Conservation (phyloP, 2,329 filamentous ascomycete genomes). For the Colletotrichum sp. region DNA sequence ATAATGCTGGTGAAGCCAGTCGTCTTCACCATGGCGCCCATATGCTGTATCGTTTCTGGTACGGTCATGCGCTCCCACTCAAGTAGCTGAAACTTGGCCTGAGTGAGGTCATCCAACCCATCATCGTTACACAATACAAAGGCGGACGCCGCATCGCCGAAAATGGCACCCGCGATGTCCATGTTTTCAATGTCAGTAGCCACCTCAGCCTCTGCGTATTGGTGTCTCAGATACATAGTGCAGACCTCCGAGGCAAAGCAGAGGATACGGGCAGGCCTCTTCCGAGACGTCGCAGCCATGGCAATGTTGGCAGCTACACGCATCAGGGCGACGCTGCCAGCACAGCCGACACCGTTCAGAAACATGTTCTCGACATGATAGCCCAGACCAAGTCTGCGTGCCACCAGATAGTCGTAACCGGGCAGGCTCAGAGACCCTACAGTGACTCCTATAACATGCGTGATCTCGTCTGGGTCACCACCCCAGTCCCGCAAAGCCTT, state of each 20-base stretch:
- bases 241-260: conserved; percentile 29
- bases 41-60: not conserved
- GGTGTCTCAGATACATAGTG: conserved; percentile 19
- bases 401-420: conserved; percentile 40
- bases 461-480: conserved; percentile 29
- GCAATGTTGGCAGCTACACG: conserved; percentile 26
- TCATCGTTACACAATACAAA: conserved; percentile 27
- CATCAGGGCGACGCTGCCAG: conserved; percentile 37
- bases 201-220: conserved; percentile 24
- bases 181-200: conserved; percentile 20
- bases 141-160: conserved; percentile 27
- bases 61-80: conserved; percentile 1
- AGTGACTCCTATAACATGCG: conserved; percentile 40
- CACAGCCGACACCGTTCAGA: conserved; percentile 41
- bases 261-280: conserved; percentile 25
- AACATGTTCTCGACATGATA: conserved; percentile 35
- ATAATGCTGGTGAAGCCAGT: conserved; percentile 6
- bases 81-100: not conserved
- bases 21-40: conserved; percentile 3
- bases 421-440: conserved; percentile 40
- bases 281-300: conserved; percentile 17
- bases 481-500: conserved; percentile 35
- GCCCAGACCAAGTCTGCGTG: conserved; percentile 31
- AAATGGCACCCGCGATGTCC: conserved; percentile 26
- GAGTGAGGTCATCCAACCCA: not conserved